These are phyloP conservation scores for Colletotrichum abscissum DNA, from an alignment of 2,329 filamentous ascomycete species.

Conservation along the genomic window DNA sequence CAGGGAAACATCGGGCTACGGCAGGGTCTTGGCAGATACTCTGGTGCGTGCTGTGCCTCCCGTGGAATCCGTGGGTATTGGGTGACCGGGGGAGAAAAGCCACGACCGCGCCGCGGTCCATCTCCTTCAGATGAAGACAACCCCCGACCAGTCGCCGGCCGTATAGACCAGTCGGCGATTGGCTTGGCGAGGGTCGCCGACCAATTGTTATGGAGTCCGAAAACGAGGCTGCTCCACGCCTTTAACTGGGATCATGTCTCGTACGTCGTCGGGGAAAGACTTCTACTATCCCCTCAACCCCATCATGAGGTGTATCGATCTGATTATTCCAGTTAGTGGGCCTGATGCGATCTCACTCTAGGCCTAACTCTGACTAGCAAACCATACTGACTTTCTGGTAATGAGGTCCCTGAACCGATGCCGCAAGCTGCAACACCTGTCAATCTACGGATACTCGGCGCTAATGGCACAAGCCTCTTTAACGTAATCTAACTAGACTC, in stretches of 20 bases:
- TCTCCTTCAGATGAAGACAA: background rate
- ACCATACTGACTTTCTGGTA: background rate
- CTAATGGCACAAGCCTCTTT: background rate
- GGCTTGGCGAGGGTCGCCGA: background rate
- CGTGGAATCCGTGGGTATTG: conserved; percentile 18
- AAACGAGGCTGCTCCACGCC: conserved; percentile 14
- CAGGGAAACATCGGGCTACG: conserved; percentile 9
- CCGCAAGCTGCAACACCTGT: background rate
- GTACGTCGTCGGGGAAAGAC: background rate
- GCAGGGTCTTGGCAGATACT: conserved; percentile 12
- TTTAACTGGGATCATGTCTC: background rate
- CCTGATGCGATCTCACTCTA: background rate
- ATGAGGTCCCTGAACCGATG: background rate
- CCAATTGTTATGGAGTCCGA: conserved; percentile 16
- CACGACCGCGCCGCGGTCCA: conserved; percentile 8
- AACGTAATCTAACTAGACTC: background rate
- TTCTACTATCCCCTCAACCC: background rate
- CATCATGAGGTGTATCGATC: background rate
- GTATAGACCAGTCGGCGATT: background rate
- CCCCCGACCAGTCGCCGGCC: conserved; percentile 15
- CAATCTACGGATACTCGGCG: background rate
- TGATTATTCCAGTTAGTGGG: conserved; percentile 1
- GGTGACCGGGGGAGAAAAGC: background rate
- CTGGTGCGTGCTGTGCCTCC: background rate
- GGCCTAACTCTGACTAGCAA: background rate